Conservation (phyloP, 257 asterid genomes). For the Penstemon newberryi region DNA sequence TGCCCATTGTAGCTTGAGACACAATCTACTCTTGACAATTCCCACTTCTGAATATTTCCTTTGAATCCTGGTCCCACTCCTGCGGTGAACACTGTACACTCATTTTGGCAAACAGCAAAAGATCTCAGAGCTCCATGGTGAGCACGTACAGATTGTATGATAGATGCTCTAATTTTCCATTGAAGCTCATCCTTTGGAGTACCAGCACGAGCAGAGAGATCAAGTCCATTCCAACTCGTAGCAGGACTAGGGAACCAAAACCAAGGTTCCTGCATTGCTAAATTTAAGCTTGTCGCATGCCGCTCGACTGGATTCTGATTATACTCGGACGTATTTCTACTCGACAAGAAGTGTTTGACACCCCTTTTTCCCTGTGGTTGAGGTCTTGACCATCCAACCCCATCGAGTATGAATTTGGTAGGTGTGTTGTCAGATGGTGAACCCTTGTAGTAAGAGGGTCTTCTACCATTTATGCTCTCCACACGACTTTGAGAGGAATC, state of each 20-base stretch:
- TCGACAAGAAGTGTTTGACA: slow-evolving; percentile 40
- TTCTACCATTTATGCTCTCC: slow-evolving; percentile 53
- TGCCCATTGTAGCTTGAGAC: slow-evolving; percentile 86
- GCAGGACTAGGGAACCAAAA: slow-evolving; percentile 89
- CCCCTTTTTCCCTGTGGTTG: slow-evolving; percentile 70
- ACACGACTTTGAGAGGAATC: slow-evolving; percentile 55
- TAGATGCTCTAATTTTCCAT: slow-evolving; percentile 93
- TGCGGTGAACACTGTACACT: slow-evolving; percentile 83
- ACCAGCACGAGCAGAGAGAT: slow-evolving; percentile 70
- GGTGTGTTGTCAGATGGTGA: slow-evolving; percentile 53
- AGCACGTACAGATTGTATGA: slow-evolving; percentile 80
- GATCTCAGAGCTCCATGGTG: slow-evolving; percentile 95
- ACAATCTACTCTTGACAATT: slow-evolving; percentile 69
- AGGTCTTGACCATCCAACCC: slow-evolving; percentile 87
- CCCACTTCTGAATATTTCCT: slow-evolving; percentile 96
- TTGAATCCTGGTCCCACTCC: slow-evolving; percentile 95
- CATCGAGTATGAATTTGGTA: slow-evolving; percentile 69
- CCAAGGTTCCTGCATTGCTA: slow-evolving; percentile 80
- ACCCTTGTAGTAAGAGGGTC: slow-evolving; percentile 44
- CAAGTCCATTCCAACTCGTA: slow-evolving; percentile 68
- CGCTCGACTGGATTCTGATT: slow-evolving; percentile 53
- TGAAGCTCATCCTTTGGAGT: slow-evolving; percentile 85
- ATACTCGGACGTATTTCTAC: slow-evolving; percentile 36
- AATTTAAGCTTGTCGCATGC: slow-evolving; percentile 42
- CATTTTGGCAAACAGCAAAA: slow-evolving; percentile 84